These are phyloP conservation scores for Cladosporium austrohemisphaericum DNA, from an alignment of 2,329 filamentous ascomycete species.

Conservation along the genomic window DNA sequence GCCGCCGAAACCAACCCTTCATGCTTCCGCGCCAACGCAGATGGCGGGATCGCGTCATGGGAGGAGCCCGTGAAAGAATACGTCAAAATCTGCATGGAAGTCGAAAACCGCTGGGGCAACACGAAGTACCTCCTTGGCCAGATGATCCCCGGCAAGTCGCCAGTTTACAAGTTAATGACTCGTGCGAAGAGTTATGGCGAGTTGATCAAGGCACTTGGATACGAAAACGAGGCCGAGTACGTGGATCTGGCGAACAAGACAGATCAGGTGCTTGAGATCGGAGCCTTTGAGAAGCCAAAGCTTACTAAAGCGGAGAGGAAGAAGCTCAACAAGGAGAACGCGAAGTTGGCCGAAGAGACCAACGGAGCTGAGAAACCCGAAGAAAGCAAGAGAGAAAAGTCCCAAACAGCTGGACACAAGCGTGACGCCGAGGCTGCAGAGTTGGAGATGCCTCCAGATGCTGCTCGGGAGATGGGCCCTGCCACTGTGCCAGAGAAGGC, in stretches of 20 bases:
- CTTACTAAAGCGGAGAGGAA: slow-evolving; percentile 47
- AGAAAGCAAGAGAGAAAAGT: slow-evolving; percentile 19
- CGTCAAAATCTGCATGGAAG: slow-evolving; percentile 65
- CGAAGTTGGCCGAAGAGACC: slow-evolving; percentile 23
- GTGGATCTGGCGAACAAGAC: slow-evolving; percentile 60
- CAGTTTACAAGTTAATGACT: slow-evolving; percentile 59
- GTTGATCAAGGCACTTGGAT: slow-evolving; percentile 61
- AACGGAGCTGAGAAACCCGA: slow-evolving; percentile 17
- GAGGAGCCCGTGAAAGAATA: slow-evolving; percentile 73
- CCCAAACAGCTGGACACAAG: slow-evolving; percentile 18
- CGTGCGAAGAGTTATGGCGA: slow-evolving; percentile 67
- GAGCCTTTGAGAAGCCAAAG: slow-evolving; percentile 41
- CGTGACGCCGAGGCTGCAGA: slow-evolving; percentile 26
- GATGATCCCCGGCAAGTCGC: slow-evolving; percentile 76
- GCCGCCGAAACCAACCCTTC: slow-evolving; percentile 87
- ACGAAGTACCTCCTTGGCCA: slow-evolving; percentile 88
- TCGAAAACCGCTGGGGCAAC: slow-evolving; percentile 85
- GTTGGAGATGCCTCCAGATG: slow-evolving; percentile 27
- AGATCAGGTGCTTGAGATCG: slow-evolving; percentile 61
- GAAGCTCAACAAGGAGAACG: slow-evolving; percentile 35
- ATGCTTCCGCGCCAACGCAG: slow-evolving; percentile 67
- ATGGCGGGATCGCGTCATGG: slow-evolving; percentile 73
- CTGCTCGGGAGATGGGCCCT: slow-evolving; percentile 26
- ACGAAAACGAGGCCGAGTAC: slow-evolving; percentile 52
- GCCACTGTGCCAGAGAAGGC: slow-evolving; percentile 25